phyloP scores from a whole-genome alignment of 108 stramenopile species.

The Aureococcus anophagefferens region DNA sequence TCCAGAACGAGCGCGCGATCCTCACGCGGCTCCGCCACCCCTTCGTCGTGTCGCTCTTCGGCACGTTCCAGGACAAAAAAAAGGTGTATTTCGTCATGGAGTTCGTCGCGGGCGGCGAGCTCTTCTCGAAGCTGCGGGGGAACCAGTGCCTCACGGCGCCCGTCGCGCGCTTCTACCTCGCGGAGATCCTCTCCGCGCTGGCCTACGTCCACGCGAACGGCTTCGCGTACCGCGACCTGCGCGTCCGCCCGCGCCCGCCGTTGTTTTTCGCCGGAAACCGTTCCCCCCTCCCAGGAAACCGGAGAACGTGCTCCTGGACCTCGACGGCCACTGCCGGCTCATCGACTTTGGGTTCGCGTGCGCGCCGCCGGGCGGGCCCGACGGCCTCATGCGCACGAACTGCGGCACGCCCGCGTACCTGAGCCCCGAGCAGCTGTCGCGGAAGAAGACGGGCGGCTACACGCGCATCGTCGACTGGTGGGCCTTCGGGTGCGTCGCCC shows the following conservation, averaged over 20 bases:
- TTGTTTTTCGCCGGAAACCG: too few species aligned
- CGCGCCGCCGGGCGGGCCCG: slow-evolving; percentile 1
- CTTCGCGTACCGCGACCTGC: slow-evolving; percentile 50
- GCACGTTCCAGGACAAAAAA: slow-evolving; percentile 39
- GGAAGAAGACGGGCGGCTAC: slow-evolving; percentile 19
- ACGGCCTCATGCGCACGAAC: slow-evolving; percentile 38
- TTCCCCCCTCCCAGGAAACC: too few species aligned
- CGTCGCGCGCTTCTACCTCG: slow-evolving; percentile 23
- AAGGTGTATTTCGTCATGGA: slow-evolving; percentile 51
- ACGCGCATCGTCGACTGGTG: slow-evolving; percentile 29
- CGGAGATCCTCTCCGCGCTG: slow-evolving; percentile 41
- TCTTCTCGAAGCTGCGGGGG: slow-evolving; percentile 46
- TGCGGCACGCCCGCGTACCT: slow-evolving; percentile 56
- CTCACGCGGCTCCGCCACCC: slow-evolving; percentile 38
- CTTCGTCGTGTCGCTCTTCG: slow-evolving; percentile 50
- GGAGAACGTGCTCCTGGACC: slow-evolving; percentile 50
- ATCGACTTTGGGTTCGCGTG: slow-evolving; percentile 53
- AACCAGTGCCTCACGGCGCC: not conserved
- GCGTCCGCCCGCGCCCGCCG: too few species aligned
- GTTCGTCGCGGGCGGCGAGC: slow-evolving; percentile 55
- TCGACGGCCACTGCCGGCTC: slow-evolving; percentile 29
- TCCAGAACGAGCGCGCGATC: slow-evolving; percentile 15
- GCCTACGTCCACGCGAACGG: slow-evolving; percentile 47
- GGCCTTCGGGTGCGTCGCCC: slow-evolving; percentile 18
- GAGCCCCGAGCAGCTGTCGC: slow-evolving; percentile 29